phyloP scores from a whole-genome alignment of 2,329 filamentous ascomycete genomes.

The Huntiella decipiens region DNA sequence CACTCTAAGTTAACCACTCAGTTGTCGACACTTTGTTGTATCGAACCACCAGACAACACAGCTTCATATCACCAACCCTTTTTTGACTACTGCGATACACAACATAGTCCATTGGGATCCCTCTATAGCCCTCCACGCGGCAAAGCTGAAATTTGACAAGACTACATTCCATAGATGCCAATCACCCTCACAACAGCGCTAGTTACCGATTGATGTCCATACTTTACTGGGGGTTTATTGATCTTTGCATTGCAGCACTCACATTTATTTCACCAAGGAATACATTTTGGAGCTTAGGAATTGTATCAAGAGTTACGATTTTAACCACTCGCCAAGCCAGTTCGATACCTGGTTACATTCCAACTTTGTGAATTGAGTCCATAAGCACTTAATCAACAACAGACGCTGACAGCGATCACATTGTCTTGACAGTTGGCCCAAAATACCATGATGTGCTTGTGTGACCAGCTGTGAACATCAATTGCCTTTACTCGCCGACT shows the following conservation, averaged over 20 bases:
- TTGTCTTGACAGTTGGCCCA: too few relatives aligned
- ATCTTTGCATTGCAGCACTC: not conserved
- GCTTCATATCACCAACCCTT: too few relatives aligned
- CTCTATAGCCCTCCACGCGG: too few relatives aligned
- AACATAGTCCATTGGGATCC: not conserved
- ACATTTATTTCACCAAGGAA: not conserved
- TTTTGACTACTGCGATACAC: not conserved
- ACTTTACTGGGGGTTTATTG: not conserved
- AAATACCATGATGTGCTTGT: too few relatives aligned
- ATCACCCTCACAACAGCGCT: constrained; percentile 2
- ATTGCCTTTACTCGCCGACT: too few relatives aligned
- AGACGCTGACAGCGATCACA: too few relatives aligned
- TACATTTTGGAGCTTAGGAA: not conserved
- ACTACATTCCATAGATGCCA: not conserved
- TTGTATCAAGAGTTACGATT: not conserved
- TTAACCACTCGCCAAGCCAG: not conserved
- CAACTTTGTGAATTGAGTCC: not conserved
- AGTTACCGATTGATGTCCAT: not conserved
- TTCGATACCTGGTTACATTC: not conserved
- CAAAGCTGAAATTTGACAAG: not conserved
- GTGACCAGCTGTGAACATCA: too few relatives aligned
- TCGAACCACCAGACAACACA: too few relatives aligned
- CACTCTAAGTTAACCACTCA: too few relatives aligned
- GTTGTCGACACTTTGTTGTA: too few relatives aligned
- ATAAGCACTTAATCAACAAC: not conserved